Base-by-base conservation (phyloP, 179 eudicot genomes). In the Spinacia oleracea region DNA sequence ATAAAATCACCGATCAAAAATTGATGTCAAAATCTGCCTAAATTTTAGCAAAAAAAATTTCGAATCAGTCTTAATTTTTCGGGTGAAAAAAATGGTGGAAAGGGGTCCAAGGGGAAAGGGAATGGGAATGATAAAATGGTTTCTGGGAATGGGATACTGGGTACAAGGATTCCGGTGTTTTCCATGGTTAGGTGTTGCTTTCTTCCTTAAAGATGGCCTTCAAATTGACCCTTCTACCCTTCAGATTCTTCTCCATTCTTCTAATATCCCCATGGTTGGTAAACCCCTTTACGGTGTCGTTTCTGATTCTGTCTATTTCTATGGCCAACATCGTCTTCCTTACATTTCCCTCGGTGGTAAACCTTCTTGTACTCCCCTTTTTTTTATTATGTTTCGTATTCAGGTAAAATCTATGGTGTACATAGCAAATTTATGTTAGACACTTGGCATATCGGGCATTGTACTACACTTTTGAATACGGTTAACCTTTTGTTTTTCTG, bases 111-210 rank as follows among this genome's bases (percentile, higher is more conserved):
- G n/a, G 20, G 21, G 55, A 16, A 73, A 15, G 58, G 65, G 42
- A 53, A 77, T 43, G 21, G 29, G 31, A 38, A 70, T 29, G 43
- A 62, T 53, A 70, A 81, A 72, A 43, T 83, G 86, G 75, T n/a
- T 93, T 56, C 72, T 96, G 71, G 99, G 97, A n/a, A 59, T 96
- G 70, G 99, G 99, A 43, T 93, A 73, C 69, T 91, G 89, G 89
- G 95, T 96, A 64, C 99, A 96, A 83, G 99, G 98, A 2, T 84
- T 96, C 77, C 82, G 98, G 70, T 96, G 99, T 76, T 93, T 96
- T 60, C 99, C 99, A 55, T 96, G 99, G 99, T 71, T 90, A 83
- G 98, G 87, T 0, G 93, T 96, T 1, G 90, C 72, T 48, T 96
- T 90, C 83, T 93, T 84, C 81, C 91, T 96, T 40, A 96, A 96